phyloP scores from a whole-genome alignment of 1,284 basidiomycete species.

The Porogramme epimiltina region DNA sequence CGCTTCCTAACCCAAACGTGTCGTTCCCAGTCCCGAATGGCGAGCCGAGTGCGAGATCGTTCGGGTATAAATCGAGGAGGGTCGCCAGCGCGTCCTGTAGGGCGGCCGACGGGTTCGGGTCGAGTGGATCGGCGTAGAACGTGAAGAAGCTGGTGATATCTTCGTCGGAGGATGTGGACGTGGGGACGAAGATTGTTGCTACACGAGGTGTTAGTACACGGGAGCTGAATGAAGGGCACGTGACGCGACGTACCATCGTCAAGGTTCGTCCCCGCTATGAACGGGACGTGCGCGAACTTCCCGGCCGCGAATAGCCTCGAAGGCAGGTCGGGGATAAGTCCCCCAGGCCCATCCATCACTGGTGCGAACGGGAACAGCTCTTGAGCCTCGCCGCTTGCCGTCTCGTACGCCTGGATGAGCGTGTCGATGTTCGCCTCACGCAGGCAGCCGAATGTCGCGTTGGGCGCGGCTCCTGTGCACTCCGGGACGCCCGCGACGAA shows the following conservation, averaged over 20 bases:
- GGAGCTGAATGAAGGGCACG: not conserved
- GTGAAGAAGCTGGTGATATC: conserved; percentile 36
- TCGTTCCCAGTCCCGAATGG: conserved; percentile 53
- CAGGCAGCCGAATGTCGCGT: conserved; percentile 4
- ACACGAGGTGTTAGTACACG: conserved; percentile 7
- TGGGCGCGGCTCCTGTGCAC: conserved; percentile 4
- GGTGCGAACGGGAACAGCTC: conserved; percentile 18
- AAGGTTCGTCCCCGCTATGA: conserved; percentile 18
- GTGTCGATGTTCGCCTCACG: not conserved
- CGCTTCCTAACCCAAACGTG: conserved; percentile 46
- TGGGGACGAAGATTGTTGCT: conserved; percentile 21
- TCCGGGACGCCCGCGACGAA: conserved; percentile 12
- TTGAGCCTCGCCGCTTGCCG: not conserved
- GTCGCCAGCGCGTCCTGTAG: too few relatives aligned
- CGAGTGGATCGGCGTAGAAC: conserved; percentile 20
- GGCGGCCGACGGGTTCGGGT: too few relatives aligned
- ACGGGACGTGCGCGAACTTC: conserved; percentile 17
- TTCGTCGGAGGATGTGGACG: conserved; percentile 26
- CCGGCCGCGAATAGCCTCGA: conserved; percentile 15
- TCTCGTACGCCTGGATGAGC: conserved; percentile 5
- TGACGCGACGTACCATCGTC: conserved; percentile 36
- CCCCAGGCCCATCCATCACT: conserved; percentile 17
- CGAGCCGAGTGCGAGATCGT: conserved; percentile 48
- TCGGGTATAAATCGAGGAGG: conserved; percentile 37
- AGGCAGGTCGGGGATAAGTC: conserved; percentile 16